Evolutionary conservation across 2,329 filamentous ascomycete species (phyloP).

Genomic region (Aspergillus caelatus): DNA sequence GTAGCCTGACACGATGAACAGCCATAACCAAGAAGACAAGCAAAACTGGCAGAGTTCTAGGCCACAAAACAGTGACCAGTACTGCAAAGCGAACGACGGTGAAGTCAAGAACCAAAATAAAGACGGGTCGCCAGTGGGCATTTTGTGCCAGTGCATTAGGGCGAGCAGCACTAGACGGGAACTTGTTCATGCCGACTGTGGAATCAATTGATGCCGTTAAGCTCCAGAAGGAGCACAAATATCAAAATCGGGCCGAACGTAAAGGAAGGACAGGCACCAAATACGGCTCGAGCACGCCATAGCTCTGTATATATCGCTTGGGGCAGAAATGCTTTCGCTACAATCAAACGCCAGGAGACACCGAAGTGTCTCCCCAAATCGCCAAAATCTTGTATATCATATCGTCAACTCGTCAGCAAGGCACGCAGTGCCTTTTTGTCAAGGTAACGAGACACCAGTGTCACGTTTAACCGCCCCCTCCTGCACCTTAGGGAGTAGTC

Average conservation of each 20-base stretch:
- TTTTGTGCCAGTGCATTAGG: neutral
- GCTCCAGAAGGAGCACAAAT: neutral
- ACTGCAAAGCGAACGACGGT: neutral
- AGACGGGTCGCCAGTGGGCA: neutral
- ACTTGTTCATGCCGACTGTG: neutral
- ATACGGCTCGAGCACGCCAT: neutral
- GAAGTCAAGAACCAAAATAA: neutral
- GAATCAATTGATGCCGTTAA: neutral
- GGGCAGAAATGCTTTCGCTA: neutral
- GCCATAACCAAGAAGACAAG: neutral
- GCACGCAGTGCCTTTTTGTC: constrained; percentile 1
- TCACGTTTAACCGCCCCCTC: neutral
- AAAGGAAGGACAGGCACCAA: neutral
- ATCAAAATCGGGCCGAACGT: neutral
- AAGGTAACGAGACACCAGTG: constrained; percentile 5
- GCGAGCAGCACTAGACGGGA: neutral
- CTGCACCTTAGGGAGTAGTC: neutral
- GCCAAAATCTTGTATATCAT: neutral
- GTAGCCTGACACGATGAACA: neutral
- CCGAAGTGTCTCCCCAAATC: neutral
- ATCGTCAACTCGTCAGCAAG: constrained; percentile 3
- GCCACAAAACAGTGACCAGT: neutral
- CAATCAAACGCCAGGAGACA: constrained; percentile 1
- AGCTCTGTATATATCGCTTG: neutral
- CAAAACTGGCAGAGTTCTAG: neutral